A percentile compares a stretch with the other conserved stretches of the same genome.
Conservation (phyloP, 73 alveolate genomes). For the Paramecium caudatum region DNA sequence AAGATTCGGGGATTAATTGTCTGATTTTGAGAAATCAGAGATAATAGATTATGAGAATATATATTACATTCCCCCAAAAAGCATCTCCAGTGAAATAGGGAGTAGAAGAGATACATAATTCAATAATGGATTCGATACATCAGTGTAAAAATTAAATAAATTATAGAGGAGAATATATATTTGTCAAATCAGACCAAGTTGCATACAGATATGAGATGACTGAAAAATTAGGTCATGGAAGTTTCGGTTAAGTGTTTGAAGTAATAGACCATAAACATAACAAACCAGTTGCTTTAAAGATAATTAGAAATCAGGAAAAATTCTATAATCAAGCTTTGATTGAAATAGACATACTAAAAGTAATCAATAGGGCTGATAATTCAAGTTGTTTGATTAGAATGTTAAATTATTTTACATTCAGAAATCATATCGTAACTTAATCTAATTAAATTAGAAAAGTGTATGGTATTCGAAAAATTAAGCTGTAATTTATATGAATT, state of each 20-base stretch:
- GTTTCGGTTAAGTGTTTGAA: constrained; percentile 91
- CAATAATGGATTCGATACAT: constrained; percentile 92
- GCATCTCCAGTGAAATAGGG: not conserved
- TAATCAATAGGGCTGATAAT: constrained; percentile 77
- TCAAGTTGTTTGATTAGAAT: constrained; percentile 79
- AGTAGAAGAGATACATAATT: not conserved
- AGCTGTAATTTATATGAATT: constrained; percentile 91
- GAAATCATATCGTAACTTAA: constrained; percentile 85
- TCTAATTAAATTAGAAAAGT: constrained; percentile 74
- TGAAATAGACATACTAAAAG: constrained; percentile 84
- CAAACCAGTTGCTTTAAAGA: constrained; percentile 90
- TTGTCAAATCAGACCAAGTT: constrained; percentile 85
- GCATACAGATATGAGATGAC: constrained; percentile 92
- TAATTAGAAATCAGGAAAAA: constrained; percentile 85
- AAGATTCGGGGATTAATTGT: not conserved
- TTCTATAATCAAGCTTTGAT: constrained; percentile 87
- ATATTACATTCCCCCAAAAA: constrained; percentile 60
- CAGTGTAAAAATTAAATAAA: constrained; percentile 22
- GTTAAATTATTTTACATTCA: constrained; percentile 82
- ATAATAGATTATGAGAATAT: constrained; percentile 68
- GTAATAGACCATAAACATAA: constrained; percentile 88
- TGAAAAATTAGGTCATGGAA: constrained; percentile 93
- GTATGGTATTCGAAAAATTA: constrained; percentile 80
- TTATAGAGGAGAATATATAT: constrained; percentile 87
- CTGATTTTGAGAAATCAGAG: constrained; percentile 58